Evolutionary conservation across 768 basidiomycete species (phyloP).

Genomic region (Tylopilus intermedius): DNA sequence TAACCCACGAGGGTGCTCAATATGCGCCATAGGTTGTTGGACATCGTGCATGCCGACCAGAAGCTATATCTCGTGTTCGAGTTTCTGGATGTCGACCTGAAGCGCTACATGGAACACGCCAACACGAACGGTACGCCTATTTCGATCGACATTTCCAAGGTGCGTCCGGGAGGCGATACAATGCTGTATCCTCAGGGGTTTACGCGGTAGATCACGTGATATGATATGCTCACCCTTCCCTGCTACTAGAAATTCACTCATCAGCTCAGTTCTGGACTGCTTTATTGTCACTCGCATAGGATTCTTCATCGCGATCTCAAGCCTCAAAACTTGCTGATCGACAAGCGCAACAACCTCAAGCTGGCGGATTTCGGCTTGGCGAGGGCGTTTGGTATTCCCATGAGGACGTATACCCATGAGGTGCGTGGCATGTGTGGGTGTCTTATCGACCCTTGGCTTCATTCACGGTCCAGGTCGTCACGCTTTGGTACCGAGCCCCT

Average conservation of each 20-base stretch:
- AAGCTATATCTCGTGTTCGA: slow-evolving; percentile 98
- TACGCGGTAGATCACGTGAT: slow-evolving; percentile 32
- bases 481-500: slow-evolving; percentile 97
- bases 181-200: slow-evolving; percentile 5
- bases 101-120: slow-evolving; percentile 91
- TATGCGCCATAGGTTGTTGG: slow-evolving; percentile 62
- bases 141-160: slow-evolving; percentile 73
- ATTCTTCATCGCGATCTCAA: slow-evolving; percentile 97
- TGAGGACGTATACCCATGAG: slow-evolving; percentile 99
- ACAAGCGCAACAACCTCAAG: slow-evolving; percentile 85
- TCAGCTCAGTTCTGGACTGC: slow-evolving; percentile 85
- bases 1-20: slow-evolving; percentile 6
- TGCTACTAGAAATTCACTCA: slow-evolving; percentile 89
- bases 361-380: slow-evolving; percentile 96
- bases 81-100: slow-evolving; percentile 94
- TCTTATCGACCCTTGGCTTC: not conserved
- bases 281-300: slow-evolving; percentile 92
- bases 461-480: slow-evolving; percentile 72
- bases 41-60: slow-evolving; percentile 95
- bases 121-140: slow-evolving; percentile 71
- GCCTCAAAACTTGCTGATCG: slow-evolving; percentile 92
- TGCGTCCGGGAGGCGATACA: slow-evolving; percentile 32
- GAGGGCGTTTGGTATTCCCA: slow-evolving; percentile 94
- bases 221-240: slow-evolving; percentile 12
- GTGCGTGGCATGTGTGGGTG: slow-evolving; percentile 39